Conservation (phyloP, 1,284 basidiomycete species). For the Fomes fomentarius region DNA sequence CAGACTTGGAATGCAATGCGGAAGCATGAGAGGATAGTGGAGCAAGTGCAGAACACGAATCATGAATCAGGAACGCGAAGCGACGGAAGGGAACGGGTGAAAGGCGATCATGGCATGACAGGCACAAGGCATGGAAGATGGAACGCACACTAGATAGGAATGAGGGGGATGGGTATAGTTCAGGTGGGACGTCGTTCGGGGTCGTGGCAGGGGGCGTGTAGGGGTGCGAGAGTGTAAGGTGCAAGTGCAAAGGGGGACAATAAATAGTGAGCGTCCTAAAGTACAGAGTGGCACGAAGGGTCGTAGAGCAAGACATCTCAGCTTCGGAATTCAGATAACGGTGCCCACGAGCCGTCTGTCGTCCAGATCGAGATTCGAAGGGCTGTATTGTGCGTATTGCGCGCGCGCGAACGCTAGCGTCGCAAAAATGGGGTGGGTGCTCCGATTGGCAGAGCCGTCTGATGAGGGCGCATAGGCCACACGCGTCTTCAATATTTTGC, state of each 20-base stretch:
- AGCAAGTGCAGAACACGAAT: neutral
- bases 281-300: neutral
- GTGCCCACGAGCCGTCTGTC: no score
- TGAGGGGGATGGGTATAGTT: conserved; percentile 2
- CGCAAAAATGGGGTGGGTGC: neutral
- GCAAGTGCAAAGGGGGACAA: neutral
- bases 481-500: neutral
- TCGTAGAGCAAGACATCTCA: neutral
- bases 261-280: neutral
- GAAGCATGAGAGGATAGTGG: neutral
- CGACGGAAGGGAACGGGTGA: neutral
- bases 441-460: neutral
- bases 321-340: neutral
- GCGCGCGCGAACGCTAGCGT: neutral
- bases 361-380: neutral
- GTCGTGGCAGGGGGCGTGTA: neutral
- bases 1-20: neutral
- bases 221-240: neutral
- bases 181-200: conserved; percentile 1
- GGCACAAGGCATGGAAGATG: neutral
- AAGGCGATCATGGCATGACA: neutral
- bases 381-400: neutral
- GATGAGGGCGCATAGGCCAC: neutral
- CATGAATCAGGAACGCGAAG: neutral
- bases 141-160: neutral